Evolutionary conservation across 108 stramenopile species (phyloP).

Genomic region (Fistulifera pelliculosa): DNA sequence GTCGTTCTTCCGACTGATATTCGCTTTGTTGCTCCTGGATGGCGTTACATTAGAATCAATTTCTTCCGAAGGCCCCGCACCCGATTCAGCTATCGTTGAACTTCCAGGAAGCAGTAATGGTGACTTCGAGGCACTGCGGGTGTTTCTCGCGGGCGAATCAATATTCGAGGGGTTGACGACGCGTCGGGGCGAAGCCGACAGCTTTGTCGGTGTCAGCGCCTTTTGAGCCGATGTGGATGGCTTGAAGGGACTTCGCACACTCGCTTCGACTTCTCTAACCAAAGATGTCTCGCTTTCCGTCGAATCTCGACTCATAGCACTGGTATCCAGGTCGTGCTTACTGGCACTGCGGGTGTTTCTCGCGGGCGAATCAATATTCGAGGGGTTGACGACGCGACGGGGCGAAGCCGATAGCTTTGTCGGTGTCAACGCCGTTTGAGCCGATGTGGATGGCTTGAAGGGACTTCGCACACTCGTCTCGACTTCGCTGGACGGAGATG

Average conservation of each 20-base stretch:
- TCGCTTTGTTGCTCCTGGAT: not conserved
- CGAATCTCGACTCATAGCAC: too few relatives aligned
- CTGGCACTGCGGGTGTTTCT: conserved; percentile 18
- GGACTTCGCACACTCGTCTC: too few relatives aligned
- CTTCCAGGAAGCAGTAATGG: too few relatives aligned
- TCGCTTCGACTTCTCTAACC: not conserved
- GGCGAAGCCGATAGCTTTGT: conserved; percentile 24
- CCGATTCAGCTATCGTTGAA: too few relatives aligned
- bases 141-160: conserved; percentile 62
- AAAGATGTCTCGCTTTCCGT: too few relatives aligned
- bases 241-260: not conserved
- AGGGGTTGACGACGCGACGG: conserved; percentile 19
- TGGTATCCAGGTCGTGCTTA: not conserved
- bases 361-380: conserved; percentile 13
- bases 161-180: conserved; percentile 22
- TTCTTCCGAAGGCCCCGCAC: too few relatives aligned
- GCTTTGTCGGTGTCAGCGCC: conserved; percentile 28
- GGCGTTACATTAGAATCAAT: too few relatives aligned
- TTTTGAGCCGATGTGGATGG: not conserved
- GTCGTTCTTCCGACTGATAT: not conserved
- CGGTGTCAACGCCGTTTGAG: conserved; percentile 14
- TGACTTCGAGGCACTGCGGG: conserved; percentile 19
- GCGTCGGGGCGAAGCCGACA: conserved; percentile 17
- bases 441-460: too few relatives aligned
- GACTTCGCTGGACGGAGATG: too few relatives aligned